Base-by-base conservation (phyloP, 2,329 filamentous ascomycete genomes). In the Zalaria sp. region DNA sequence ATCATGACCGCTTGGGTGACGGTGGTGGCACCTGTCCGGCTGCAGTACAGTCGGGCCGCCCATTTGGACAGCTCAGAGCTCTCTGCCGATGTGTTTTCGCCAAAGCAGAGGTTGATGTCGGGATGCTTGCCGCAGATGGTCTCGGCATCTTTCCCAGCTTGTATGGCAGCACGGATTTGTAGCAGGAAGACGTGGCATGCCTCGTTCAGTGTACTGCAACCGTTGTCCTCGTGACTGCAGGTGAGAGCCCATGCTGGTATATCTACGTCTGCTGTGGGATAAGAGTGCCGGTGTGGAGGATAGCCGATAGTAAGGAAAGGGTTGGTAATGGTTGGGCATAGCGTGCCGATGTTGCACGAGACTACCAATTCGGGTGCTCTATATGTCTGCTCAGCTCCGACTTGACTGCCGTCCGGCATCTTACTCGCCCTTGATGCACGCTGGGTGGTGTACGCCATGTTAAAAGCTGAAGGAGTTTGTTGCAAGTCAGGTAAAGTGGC, bases 221-320 rank as follows among this genome's bases (percentile, higher is more conserved):
- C 26, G 8, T 43, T 34, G 11, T n/a, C 11, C 4, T 34, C 11
- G 11, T 39, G 39, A 31, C 11, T 39, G n/a, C 36, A 43, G 4
- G 25, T 35, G 41, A 43, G n/a, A 27, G 41, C 27, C 41, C 41
- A 43, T 5, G 37, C 41, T 7, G 41, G 41, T 2, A 37, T 37
- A 7, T 37, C 36, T 25, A 4, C 4, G 36, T 27, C 35, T 18
- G 18, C 18, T 18, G 18, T 18, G 18, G 18, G 18, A 18, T 18
- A 2, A 18, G 18, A 18, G 18, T 18, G 18, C 18, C 2, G 18
- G 18, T 2, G 18, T 18, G 18, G 18, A 18, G 2, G 18, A 18
- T 18, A 18, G 18, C 18, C 18, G 18, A 18, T 18, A 2, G 18
- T 18, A 18, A 18, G 18, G 18, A 18, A 18, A 18, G 18, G 18